These are phyloP conservation scores for Gaeumannomyces sp. DNA, from an alignment of 2,329 filamentous ascomycete genomes.

Conservation along the genomic window DNA sequence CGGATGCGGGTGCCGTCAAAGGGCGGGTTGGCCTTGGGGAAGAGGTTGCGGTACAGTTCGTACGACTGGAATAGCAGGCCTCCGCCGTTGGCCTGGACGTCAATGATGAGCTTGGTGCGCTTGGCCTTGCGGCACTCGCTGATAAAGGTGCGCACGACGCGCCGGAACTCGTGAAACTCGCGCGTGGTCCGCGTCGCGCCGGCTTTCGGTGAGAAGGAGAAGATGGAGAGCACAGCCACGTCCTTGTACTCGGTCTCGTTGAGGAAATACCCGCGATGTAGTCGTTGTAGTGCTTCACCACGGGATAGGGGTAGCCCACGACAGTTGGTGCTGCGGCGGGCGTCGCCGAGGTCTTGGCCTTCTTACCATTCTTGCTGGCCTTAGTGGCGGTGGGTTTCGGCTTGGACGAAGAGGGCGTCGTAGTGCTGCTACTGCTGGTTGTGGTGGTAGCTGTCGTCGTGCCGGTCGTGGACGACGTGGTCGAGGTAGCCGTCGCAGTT, in stretches of 20 bases:
- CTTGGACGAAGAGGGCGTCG: background rate
- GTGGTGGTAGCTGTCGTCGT: background rate
- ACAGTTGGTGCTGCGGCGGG: conserved; percentile 13
- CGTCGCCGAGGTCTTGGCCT: background rate
- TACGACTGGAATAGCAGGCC: conserved; percentile 54
- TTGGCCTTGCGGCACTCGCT: conserved; percentile 33
- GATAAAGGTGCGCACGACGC: conserved; percentile 28
- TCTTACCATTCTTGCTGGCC: background rate
- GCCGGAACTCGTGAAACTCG: conserved; percentile 33
- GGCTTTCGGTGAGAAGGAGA: conserved; percentile 18
- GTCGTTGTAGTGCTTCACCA: conserved; percentile 23
- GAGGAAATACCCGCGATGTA: conserved; percentile 20
- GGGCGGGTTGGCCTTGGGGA: conserved; percentile 31
- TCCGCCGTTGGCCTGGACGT: conserved; percentile 52
- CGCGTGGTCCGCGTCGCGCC: conserved; percentile 16
- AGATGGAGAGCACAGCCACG: conserved; percentile 24
- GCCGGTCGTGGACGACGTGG: background rate
- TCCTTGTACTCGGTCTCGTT: conserved; percentile 22
- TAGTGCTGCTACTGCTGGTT: background rate
- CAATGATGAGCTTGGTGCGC: conserved; percentile 55
- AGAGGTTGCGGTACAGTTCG: conserved; percentile 54
- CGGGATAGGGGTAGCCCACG: conserved; percentile 23
- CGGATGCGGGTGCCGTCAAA: conserved; percentile 9
- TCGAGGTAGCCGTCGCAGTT: background rate
- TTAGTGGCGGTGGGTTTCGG: background rate